Base-by-base conservation (phyloP, 2,329 filamentous ascomycete genomes). In the Pleomassaria siparia region DNA sequence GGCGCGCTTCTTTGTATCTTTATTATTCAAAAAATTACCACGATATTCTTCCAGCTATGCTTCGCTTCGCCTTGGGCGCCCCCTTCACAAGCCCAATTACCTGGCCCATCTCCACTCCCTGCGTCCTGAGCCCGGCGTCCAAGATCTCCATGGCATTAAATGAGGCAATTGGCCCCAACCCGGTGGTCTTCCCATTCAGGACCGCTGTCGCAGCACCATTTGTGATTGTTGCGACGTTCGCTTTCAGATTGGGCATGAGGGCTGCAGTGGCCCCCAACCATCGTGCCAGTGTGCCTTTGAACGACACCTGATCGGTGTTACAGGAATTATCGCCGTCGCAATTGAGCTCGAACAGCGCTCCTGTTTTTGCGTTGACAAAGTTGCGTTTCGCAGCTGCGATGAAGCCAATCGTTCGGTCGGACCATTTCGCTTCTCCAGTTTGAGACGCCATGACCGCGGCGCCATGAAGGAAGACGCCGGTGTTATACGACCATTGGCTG, bases 291-390 rank as follows among this genome's bases (percentile, higher is more conserved):
- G 56, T 47, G 0, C 58, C 63, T 47, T 89, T 89, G 78, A 88
- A 87, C n/a, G 80, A 83, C 56, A 79, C 79, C 76, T 87, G 85
- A 69, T 89, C 86, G 41, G 73, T 78, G 65, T 85, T 81, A 66
- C 86, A 89, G 0, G 62, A 74, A 48, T 70, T 70, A 47, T 74
- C 67, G 7, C 71, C 49, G 40, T 89, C 86, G 70, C 86, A 89
- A 20, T 81, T 80, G 28, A 76, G 74, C 70, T 89, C 86, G 7
- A 79, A 78, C 29, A 67, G 24, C 10, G 50, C 47, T 2, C 59
- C 56, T 6, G 62, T 54, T 13, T 45, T 15, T 11, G 25, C 7
- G 12, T 28, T 39, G 0, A 62, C 51, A 40, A 66, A 64, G 21
- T 53, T 63, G 2, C 59, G 42, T 33, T 63, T 49, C 15, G 59